Base-by-base conservation (phyloP, 2,329 filamentous ascomycete species). In the Cadophora sp. region DNA sequence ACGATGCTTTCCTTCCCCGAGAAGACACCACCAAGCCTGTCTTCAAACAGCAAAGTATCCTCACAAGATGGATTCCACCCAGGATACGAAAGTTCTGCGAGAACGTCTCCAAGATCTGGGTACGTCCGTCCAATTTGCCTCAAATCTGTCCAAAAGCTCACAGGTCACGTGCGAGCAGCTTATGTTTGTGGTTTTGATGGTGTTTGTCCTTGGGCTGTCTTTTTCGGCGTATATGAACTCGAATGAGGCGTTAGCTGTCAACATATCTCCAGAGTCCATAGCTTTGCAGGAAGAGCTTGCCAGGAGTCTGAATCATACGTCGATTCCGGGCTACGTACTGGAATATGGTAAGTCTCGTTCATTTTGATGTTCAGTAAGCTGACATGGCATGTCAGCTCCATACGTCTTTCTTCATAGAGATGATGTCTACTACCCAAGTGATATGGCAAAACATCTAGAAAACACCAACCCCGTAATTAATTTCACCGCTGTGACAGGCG, bases 391-490 rank as follows among this genome's bases (percentile, higher is more conserved):
- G 40, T 61, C 61, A 85, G 84, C 83, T 37, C 84, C 84, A 2
- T 70, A 85, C 4, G 79, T 85, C 43, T 84, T 81, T 78, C 79
- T 85, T 5, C 79, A 84, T 69, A 80, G 79, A 37, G 69, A 80
- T 68, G 84, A 86, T 58, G 68, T 73, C 29, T 85, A 83, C 71
- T 79, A 79, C 62, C 84, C 84, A 22, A 82, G 81, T 62, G 82
- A 83, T 70, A 78, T 86, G 40, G 77, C 75, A 43, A 75, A 77
- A 16, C 82, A 84, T 66, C 67, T 85, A 7, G 70, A 74, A 22
- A 78, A 84, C 72, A 83, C 81, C 3, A 77, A 77, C 37, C 82
- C 83, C 12, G 72, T 80, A 62, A 74, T 82, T 7, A 80, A 83
- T 71, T 81, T 80, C 73, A 78, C 77, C 9, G 34, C 66, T 3